Evolutionary conservation across 805 yeast genomes (phyloP).

Genomic region (Suhomyces sp.): DNA sequence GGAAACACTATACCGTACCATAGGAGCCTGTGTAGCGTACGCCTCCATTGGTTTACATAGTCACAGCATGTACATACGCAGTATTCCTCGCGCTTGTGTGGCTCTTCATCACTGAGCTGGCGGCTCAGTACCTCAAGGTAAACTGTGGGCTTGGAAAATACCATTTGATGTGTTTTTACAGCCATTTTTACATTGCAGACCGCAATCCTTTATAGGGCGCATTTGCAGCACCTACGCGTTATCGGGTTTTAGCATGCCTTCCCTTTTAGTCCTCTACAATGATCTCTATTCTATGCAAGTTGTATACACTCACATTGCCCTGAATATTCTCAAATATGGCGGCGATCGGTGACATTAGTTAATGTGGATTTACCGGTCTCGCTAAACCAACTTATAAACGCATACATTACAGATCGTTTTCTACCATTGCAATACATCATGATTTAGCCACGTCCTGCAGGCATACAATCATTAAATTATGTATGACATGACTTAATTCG

Average conservation of each 20-base stretch:
- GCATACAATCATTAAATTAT: no score
- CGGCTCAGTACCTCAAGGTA: not conserved
- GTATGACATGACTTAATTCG: no score
- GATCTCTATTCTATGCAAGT: not conserved
- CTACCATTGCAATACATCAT: no score
- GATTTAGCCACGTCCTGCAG: no score
- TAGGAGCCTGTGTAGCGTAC: slow-evolving; percentile 6
- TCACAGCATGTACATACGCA: slow-evolving; percentile 9
- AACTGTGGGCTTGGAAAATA: not conserved
- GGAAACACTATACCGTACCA: slow-evolving; percentile 19
- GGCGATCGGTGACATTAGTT: not conserved
- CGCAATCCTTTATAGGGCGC: not conserved
- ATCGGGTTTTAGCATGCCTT: not conserved
- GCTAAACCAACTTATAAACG: not conserved
- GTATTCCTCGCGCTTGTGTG: not conserved
- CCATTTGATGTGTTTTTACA: not conserved
- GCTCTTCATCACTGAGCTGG: not conserved
- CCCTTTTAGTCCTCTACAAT: not conserved
- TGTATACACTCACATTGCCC: not conserved
- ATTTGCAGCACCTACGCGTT: not conserved
- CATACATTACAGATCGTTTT: no score
- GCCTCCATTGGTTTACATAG: not conserved
- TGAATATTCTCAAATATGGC: not conserved
- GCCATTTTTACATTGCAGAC: not conserved
- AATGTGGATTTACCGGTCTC: not conserved